Percentiles rank a stretch among this genome's conserved stretches.
These are phyloP conservation scores for Lasiosphaeria hispida DNA, from an alignment of 495 filamentous ascomycete genomes.

Conservation along the genomic window DNA sequence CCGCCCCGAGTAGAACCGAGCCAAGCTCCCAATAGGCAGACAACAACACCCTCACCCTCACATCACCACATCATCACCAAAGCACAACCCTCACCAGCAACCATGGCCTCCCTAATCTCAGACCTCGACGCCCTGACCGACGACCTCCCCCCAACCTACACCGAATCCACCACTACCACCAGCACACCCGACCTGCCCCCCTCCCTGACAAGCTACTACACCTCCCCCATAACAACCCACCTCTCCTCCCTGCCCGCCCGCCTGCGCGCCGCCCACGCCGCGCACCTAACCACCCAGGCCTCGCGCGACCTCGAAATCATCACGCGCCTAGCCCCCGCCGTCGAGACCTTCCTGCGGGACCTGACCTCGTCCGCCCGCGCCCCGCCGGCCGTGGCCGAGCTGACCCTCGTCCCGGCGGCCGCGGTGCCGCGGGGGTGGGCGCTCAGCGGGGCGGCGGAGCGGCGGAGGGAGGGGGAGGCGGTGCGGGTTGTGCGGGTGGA, in stretches of 20 bases:
- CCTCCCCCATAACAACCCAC: constrained; percentile 40
- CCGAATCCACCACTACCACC: constrained; percentile 19
- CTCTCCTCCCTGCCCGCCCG: constrained; percentile 37
- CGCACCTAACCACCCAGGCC: constrained; percentile 29
- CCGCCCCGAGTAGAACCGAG: no score
- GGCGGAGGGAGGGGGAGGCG: constrained; percentile 36
- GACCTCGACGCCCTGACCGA: constrained; percentile 16
- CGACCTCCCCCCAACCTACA: constrained; percentile 39
- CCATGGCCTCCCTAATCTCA: constrained; percentile 11
- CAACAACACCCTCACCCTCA: not conserved
- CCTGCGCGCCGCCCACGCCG: constrained; percentile 34
- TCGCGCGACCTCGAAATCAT: constrained; percentile 33
- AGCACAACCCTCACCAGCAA: constrained; percentile 5
- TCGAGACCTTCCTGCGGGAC: constrained; percentile 39
- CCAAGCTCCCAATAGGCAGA: no score
- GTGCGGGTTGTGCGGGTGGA: constrained; percentile 32
- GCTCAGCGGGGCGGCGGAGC: constrained; percentile 36
- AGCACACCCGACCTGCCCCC: not conserved
- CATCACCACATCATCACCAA: not conserved
- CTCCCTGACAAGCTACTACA: constrained; percentile 18
- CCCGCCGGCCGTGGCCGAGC: constrained; percentile 28
- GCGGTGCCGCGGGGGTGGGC: constrained; percentile 32
- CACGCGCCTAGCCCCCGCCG: constrained; percentile 32
- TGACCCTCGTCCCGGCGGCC: constrained; percentile 39
- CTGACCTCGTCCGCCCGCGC: constrained; percentile 20